Evolutionary conservation across 257 asterid genomes (phyloP).

Genomic region (Lycium barbarum): DNA sequence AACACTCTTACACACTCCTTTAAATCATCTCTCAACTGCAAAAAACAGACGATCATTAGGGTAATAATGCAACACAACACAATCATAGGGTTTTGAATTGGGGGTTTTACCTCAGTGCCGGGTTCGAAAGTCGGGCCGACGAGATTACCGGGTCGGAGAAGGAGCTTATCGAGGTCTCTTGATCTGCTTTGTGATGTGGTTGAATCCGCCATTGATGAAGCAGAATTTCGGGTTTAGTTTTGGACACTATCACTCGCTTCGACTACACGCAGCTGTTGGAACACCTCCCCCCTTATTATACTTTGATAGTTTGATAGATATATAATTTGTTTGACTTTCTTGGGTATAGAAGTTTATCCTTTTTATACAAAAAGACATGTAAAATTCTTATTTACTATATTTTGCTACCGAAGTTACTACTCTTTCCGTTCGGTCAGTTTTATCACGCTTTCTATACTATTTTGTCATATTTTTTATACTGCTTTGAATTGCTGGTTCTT

Average conservation of each 20-base stretch:
- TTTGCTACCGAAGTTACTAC: too few relatives aligned
- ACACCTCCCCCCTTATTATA: neutral
- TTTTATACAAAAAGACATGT: too few relatives aligned
- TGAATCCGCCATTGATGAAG: conserved; percentile 58
- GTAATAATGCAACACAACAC: conserved; percentile 7
- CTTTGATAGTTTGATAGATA: too few relatives aligned
- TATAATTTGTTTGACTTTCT: too few relatives aligned
- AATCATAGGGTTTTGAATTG: conserved; percentile 6
- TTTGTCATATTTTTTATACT: too few relatives aligned
- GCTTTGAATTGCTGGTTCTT: too few relatives aligned
- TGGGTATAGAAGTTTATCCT: too few relatives aligned
- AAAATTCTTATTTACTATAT: too few relatives aligned
- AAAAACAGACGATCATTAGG: conserved; percentile 27
- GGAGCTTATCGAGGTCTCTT: conserved; percentile 96
- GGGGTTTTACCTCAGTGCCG: conserved; percentile 62
- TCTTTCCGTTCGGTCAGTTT: too few relatives aligned
- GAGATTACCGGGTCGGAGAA: conserved; percentile 83
- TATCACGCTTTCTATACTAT: too few relatives aligned
- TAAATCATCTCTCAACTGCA: conserved; percentile 81
- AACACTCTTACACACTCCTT: conserved; percentile 77
- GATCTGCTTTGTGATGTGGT: conserved; percentile 74
- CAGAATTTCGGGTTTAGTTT: neutral
- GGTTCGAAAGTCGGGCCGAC: conserved; percentile 80
- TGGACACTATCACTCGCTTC: conserved; percentile 48
- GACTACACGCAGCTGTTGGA: conserved; percentile 42